Conservation (phyloP, 257 asterid species). For the Eucommia ulmoides region DNA sequence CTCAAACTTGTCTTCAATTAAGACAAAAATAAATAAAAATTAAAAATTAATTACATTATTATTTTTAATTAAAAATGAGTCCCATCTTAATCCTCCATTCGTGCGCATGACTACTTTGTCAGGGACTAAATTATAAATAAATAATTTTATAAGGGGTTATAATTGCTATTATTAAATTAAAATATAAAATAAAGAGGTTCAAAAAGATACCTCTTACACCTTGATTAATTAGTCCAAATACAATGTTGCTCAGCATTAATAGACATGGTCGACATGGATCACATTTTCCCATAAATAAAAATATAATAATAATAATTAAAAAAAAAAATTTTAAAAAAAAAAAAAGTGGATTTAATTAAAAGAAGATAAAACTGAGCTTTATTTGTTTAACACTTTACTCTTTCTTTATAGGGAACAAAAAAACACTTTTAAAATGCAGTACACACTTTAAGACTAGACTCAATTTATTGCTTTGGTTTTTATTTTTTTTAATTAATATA, state of each 20-base stretch:
- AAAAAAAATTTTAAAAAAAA: too few species aligned
- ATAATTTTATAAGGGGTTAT: slow-evolving; percentile 10
- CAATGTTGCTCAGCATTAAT: slow-evolving; percentile 25
- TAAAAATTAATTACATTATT: background rate
- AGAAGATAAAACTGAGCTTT: too few species aligned
- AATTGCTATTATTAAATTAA: slow-evolving; percentile 18
- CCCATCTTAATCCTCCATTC: slow-evolving; percentile 25
- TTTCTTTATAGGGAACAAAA: too few species aligned
- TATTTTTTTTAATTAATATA: too few species aligned
- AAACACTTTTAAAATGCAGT: too few species aligned
- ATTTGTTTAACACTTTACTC: too few species aligned
- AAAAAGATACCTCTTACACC: slow-evolving; percentile 5
- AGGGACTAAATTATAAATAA: slow-evolving; percentile 8
- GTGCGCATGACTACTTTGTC: slow-evolving; percentile 39
- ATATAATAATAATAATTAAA: slow-evolving; percentile 4
- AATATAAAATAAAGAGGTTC: slow-evolving; percentile 5
- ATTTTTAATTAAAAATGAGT: too few species aligned
- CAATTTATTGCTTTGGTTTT: too few species aligned
- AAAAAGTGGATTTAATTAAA: too few species aligned
- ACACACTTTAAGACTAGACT: too few species aligned
- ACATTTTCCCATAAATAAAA: slow-evolving; percentile 8
- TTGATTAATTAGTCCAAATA: slow-evolving; percentile 20
- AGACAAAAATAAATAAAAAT: background rate
- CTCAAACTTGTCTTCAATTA: background rate
- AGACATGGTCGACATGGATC: slow-evolving; percentile 26